These are phyloP conservation scores for Clausena lansium DNA, from an alignment of 345 rosid species.

Conservation along the genomic window DNA sequence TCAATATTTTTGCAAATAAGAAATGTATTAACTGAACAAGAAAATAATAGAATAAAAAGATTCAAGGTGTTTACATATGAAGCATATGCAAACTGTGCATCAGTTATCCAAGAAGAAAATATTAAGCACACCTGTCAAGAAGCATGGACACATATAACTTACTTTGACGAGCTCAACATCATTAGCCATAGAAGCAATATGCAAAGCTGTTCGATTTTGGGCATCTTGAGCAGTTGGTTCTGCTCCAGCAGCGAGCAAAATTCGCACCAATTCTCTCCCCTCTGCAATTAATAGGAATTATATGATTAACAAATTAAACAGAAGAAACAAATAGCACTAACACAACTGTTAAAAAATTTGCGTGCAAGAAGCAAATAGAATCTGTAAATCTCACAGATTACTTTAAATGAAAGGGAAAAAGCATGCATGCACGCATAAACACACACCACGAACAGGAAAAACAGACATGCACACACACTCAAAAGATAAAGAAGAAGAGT, in stretches of 20 bases:
- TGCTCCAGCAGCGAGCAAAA: constrained; percentile 92
- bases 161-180: constrained; percentile 88
- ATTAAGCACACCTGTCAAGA: not conserved
- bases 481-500: not conserved
- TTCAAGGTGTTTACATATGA: not conserved
- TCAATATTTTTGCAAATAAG: constrained; percentile 19
- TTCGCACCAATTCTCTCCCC: constrained; percentile 83
- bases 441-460: no score
- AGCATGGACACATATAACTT: constrained; percentile 21
- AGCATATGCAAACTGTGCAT: not conserved
- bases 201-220: constrained; percentile 86
- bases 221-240: constrained; percentile 87
- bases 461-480: no score
- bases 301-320: not conserved
- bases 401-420: not conserved
- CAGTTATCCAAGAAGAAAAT: not conserved
- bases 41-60: not conserved
- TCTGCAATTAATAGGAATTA: constrained; percentile 50
- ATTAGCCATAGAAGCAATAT: constrained; percentile 90
- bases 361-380: not conserved
- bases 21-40: constrained; percentile 13
- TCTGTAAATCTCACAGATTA: not conserved
- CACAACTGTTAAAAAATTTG: no score
- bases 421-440: no score
- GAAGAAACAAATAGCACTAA: not conserved